Conservation (phyloP, 345 rosid genomes). For the Populus simonii region DNA sequence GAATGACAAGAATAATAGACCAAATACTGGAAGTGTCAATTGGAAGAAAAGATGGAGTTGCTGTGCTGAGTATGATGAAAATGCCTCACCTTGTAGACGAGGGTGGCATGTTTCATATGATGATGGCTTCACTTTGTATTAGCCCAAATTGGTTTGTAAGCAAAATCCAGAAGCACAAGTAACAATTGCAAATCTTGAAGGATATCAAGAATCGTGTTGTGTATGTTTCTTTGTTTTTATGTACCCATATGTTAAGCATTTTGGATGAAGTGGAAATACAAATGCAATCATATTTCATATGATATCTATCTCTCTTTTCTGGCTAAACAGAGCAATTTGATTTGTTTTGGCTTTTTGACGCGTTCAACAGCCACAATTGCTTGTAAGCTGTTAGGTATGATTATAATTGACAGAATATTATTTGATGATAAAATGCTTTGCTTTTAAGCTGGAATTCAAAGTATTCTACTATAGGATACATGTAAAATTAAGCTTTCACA, state of each 20-base stretch:
- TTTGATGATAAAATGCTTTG: neutral
- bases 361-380: neutral
- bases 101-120: slow-evolving; percentile 58
- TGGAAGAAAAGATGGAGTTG: slow-evolving; percentile 64
- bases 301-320: neutral
- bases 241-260: too few species aligned
- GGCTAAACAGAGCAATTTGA: neutral
- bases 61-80: slow-evolving; percentile 48
- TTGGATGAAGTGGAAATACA: neutral
- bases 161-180: neutral
- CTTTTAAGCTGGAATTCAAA: neutral
- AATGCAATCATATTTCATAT: neutral
- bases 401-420: neutral
- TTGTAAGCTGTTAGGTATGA: neutral
- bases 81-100: slow-evolving; percentile 50
- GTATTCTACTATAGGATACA: neutral
- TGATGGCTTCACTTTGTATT: slow-evolving; percentile 53
- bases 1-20: slow-evolving; percentile 49
- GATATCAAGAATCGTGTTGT: neutral
- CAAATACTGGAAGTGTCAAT: slow-evolving; percentile 43
- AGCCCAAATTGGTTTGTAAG: neutral
- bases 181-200: neutral
- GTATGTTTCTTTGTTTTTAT: neutral
- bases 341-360: neutral
- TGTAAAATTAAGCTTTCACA: neutral